Percentiles rank a stretch among this genome's conserved stretches.
phyloP scores from a whole-genome alignment of 306 rosid species.

The Castanea mollissima region DNA sequence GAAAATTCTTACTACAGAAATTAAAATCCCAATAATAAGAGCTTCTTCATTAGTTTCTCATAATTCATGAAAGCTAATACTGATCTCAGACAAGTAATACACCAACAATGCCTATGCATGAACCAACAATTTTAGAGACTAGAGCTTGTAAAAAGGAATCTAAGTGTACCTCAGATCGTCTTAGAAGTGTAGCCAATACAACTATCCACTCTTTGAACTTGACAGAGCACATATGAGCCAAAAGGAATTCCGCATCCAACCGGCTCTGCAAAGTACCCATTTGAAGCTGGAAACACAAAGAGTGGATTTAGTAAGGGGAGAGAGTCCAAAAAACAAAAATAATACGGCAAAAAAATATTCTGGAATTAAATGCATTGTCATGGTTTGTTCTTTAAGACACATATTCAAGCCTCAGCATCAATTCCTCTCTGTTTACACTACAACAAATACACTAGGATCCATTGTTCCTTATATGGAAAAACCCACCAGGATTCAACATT shows the following conservation, averaged over 20 bases:
- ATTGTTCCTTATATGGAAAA: not conserved
- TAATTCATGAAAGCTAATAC: not conserved
- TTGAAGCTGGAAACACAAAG: conserved; percentile 67
- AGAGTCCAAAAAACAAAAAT: conserved; percentile 1
- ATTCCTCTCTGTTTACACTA: not conserved
- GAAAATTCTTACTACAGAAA: not conserved
- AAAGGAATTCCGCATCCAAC: conserved; percentile 93
- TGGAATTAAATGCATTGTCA: not conserved
- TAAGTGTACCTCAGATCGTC: conserved; percentile 77
- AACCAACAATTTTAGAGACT: conserved; percentile 17
- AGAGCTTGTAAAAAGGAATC: conserved; percentile 11
- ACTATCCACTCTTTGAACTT: conserved; percentile 99
- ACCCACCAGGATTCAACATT: not conserved
- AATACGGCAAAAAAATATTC: not conserved
- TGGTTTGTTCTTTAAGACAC: not conserved
- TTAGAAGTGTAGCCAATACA: conserved; percentile 86
- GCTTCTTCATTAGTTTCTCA: not conserved
- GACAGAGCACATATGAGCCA: conserved; percentile 95
- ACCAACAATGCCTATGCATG: not conserved
- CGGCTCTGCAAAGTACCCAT: conserved; percentile 87
- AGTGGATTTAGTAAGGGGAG: conserved; percentile 13
- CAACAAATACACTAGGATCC: not conserved
- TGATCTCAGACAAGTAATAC: not conserved
- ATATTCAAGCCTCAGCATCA: not conserved
- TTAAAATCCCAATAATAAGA: not conserved